These are phyloP conservation scores for Pilaira anomala DNA, from an alignment of 192 early-diverging fungal species.

Conservation along the genomic window DNA sequence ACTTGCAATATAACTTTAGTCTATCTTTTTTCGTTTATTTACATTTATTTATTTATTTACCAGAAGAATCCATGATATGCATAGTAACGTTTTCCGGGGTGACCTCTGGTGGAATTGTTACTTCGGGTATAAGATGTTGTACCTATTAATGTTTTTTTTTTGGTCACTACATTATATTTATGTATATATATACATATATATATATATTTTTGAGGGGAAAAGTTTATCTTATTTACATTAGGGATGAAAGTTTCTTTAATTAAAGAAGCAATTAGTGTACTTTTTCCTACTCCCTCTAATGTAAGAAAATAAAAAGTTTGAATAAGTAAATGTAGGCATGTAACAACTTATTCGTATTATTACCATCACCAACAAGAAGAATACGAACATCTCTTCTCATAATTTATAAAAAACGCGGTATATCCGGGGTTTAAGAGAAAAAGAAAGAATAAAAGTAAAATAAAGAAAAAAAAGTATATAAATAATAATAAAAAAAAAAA, in stretches of 20 bases:
- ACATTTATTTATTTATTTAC: slow-evolving; percentile 43
- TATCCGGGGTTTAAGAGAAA: background rate
- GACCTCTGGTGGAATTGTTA: slow-evolving; percentile 99
- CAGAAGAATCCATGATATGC: slow-evolving; percentile 96
- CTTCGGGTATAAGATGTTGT: slow-evolving; percentile 98
- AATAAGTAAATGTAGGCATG: background rate
- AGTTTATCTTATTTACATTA: slow-evolving; percentile 57
- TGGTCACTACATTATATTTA: no score
- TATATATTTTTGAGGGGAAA: no score
- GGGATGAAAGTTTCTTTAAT: slow-evolving; percentile 96
- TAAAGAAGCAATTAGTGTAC: slow-evolving; percentile 92
- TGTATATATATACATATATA: no score
- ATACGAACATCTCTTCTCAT: slow-evolving; percentile 92
- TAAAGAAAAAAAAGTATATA: no score
- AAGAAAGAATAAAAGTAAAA: background rate
- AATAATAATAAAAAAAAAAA: no score
- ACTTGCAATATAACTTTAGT: no score
- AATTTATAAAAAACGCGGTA: background rate
- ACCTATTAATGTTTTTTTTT: slow-evolving; percentile 50
- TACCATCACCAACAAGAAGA: slow-evolving; percentile 90
- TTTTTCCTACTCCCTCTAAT: slow-evolving; percentile 92
- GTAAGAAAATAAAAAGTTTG: slow-evolving; percentile 5
- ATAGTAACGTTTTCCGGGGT: slow-evolving; percentile 96
- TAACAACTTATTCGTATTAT: background rate
- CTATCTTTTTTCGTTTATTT: background rate